Conservation (phyloP, 331 rosid genomes). For the Telfairia occidentalis region DNA sequence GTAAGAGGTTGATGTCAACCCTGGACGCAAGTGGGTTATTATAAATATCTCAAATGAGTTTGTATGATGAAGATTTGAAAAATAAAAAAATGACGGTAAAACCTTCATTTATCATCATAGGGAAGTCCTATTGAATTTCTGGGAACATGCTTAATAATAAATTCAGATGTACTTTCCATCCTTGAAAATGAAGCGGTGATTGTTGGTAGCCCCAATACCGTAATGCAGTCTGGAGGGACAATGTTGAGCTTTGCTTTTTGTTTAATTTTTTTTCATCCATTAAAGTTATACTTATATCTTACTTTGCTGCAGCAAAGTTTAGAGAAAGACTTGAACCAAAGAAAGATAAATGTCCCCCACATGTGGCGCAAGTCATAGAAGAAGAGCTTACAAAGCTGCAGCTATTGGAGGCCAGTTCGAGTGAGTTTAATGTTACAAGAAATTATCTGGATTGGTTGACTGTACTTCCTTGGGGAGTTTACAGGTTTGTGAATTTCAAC, state of each 20-base stretch:
- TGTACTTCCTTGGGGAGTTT: slow-evolving; percentile 93
- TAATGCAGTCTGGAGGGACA: not conserved
- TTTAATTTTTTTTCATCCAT: slow-evolving; percentile 7
- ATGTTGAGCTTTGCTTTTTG: slow-evolving; percentile 3
- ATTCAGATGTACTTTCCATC: slow-evolving; percentile 15
- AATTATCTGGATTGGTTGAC: slow-evolving; percentile 99
- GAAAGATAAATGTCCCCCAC: slow-evolving; percentile 81
- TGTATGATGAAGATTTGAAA: not conserved
- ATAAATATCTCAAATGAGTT: not conserved
- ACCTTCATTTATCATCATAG: not conserved
- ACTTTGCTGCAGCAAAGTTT: slow-evolving; percentile 56
- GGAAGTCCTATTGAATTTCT: not conserved
- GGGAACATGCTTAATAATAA: not conserved
- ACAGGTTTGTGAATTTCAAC: slow-evolving; percentile 43
- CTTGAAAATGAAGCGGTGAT: not conserved
- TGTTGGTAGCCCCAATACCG: not conserved
- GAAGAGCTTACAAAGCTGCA: slow-evolving; percentile 93
- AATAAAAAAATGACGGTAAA: not conserved
- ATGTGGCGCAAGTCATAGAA: slow-evolving; percentile 87
- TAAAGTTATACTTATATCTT: slow-evolving; percentile 3
- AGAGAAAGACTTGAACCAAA: slow-evolving; percentile 95
- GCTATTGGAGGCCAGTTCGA: slow-evolving; percentile 91
- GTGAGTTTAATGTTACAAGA: slow-evolving; percentile 96
- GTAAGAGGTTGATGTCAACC: not conserved
- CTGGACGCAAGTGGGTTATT: not conserved